phyloP scores from a whole-genome alignment of 1,284 basidiomycete genomes.

The Leccinum huronense region DNA sequence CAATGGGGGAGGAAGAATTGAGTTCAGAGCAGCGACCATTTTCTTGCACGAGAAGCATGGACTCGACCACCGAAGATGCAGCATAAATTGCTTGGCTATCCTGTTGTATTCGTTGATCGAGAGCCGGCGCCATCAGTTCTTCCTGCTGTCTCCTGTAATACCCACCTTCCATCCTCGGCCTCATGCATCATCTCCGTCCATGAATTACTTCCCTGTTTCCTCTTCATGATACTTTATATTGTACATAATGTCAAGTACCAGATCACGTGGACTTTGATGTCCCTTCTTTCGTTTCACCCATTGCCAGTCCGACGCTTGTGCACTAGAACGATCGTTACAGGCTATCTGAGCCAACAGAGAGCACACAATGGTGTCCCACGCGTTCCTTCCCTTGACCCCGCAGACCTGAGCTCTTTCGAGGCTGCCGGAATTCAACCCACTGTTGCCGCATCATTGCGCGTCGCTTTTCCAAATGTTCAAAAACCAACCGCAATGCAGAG shows the following conservation, averaged over 20 bases:
- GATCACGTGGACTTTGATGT: constrained; percentile 26
- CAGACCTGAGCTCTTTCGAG: constrained; percentile 40
- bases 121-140: constrained; percentile 7
- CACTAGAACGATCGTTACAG: constrained; percentile 16
- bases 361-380: constrained; percentile 5
- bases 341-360: constrained; percentile 24
- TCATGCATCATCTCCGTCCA: constrained; percentile 13
- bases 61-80: constrained; percentile 12
- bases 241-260: background rate
- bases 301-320: constrained; percentile 17
- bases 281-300: constrained; percentile 17
- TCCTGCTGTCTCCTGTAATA: constrained; percentile 11
- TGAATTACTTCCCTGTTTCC: background rate
- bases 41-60: constrained; percentile 12
- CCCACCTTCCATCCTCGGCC: constrained; percentile 29
- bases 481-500: constrained; percentile 59
- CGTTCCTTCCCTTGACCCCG: background rate
- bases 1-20: constrained; percentile 25
- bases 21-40: constrained; percentile 16
- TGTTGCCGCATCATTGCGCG: constrained; percentile 47
- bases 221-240: constrained; percentile 7
- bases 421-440: constrained; percentile 49
- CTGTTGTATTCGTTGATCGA: constrained; percentile 4
- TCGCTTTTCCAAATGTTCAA: constrained; percentile 62
- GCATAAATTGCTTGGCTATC: constrained; percentile 8